A percentile compares a stretch with the other conserved stretches of the same genome.
Evolutionary conservation across 2,329 filamentous ascomycete genomes (phyloP).

Genomic region (Triangularia setosa): DNA sequence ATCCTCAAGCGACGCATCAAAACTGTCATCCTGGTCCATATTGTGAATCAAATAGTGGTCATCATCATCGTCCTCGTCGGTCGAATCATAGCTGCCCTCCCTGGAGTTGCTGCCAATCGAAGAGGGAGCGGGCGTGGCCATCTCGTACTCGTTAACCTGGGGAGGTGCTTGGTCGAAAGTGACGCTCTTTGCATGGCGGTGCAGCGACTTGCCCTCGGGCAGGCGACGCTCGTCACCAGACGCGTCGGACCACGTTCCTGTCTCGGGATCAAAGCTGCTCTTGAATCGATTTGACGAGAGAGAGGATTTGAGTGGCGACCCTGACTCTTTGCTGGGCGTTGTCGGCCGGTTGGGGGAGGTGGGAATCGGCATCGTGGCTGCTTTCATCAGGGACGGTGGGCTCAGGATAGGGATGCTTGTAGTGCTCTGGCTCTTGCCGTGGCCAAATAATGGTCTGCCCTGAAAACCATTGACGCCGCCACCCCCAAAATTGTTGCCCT

Average conservation of each 20-base stretch:
- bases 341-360: conserved; percentile 32
- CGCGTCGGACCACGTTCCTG: conserved; percentile 64
- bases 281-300: conserved; percentile 66
- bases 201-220: conserved; percentile 63
- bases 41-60: conserved; percentile 50
- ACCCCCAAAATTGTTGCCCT: conserved; percentile 66
- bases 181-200: conserved; percentile 91
- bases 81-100: conserved; percentile 88
- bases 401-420: conserved; percentile 56
- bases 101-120: conserved; percentile 85
- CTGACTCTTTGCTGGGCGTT: conserved; percentile 64
- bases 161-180: conserved; percentile 94
- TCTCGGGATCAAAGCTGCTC: conserved; percentile 66
- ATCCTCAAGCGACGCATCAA: conserved; percentile 91
- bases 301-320: conserved; percentile 85
- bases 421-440: conserved; percentile 55
- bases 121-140: conserved; percentile 94
- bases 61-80: conserved; percentile 68
- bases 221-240: conserved; percentile 55
- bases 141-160: conserved; percentile 95
- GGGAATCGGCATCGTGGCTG: background rate
- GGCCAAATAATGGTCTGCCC: conserved; percentile 34
- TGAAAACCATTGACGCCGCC: conserved; percentile 50
- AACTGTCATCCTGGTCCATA: conserved; percentile 75
- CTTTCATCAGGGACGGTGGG: conserved; percentile 38